Base-by-base conservation (phyloP, 2,329 filamentous ascomycete species). In the Aureobasidium sp. region DNA sequence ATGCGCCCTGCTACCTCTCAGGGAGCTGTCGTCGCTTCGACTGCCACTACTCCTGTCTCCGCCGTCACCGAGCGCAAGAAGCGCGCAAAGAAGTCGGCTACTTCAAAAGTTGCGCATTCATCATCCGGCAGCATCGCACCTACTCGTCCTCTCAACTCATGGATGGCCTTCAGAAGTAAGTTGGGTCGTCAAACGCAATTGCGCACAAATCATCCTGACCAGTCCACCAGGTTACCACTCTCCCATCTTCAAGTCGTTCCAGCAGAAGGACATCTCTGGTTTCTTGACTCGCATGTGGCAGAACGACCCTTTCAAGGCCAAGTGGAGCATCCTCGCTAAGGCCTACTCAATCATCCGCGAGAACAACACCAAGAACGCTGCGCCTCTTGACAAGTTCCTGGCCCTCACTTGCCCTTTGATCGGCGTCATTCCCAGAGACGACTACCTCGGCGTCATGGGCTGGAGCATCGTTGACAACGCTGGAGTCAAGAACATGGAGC, bases 301-400 rank as follows among this genome's bases (percentile, higher is more conserved):
- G 53, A 71, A 73, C 39, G 81, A 84, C 65, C 74, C 73, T 51
- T 78, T 78, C 72, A 77, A 81, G 67, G 74, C 76, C 63, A 77
- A 81, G 66, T 84, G 81, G 81, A 75, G 75, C 52, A 72, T 84
- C 63, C 70, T 84, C 62, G 79, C 81, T 52, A 82, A 82, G 68
- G 79, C 81, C 20, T 84, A 82, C 74, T 84, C 81, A 36, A 75
- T 77, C 64, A 74, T 82, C 52, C 78, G 81, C 52, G 81, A 83
- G 66, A 73, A 78, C 48, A 69, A 79, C 58, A 79, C 80, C 67
- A 78, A 78, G 65, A 70, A 73, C 25, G 73, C 76, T 36, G 76
- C 80, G 27, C 73, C 78, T 48, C 73, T 84, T 41, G 74, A 79
- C 52, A 69, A 73, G 11, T 84, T 82, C 70, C 73, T 84, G 49